phyloP scores from a whole-genome alignment of 305 asterid species.

The Fraxinus xanthoxyloides region DNA sequence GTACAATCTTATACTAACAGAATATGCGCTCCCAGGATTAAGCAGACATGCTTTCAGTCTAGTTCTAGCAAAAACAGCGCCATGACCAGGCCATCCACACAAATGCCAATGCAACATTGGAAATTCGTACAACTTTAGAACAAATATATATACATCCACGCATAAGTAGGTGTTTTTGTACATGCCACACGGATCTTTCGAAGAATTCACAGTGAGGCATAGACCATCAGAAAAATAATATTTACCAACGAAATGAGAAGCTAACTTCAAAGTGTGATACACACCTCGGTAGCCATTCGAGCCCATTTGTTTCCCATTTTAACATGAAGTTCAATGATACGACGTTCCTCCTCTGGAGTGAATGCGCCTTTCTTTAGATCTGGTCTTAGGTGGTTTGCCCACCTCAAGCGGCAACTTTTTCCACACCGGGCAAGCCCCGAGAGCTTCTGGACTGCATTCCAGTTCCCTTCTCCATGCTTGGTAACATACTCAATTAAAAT shows the following conservation, averaged over 20 bases:
- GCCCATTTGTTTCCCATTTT: constrained; percentile 93
- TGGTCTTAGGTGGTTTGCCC: constrained; percentile 91
- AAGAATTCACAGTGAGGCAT: not conserved
- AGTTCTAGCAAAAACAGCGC: not conserved
- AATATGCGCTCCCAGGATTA: not conserved
- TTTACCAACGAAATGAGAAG: not conserved
- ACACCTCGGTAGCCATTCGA: constrained; percentile 82
- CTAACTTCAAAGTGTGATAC: constrained; percentile 16
- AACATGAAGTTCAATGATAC: constrained; percentile 66
- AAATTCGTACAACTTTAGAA: not conserved
- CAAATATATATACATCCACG: not conserved
- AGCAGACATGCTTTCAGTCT: not conserved
- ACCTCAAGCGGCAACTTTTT: constrained; percentile 81
- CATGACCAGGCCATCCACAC: not conserved
- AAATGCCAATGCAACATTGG: constrained; percentile 5
- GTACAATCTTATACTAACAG: not conserved
- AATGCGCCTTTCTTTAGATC: constrained; percentile 73
- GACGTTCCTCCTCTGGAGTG: constrained; percentile 73
- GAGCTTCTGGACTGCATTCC: constrained; percentile 79
- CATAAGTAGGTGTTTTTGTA: not conserved
- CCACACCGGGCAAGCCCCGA: constrained; percentile 87
- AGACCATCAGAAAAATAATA: not conserved
- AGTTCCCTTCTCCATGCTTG: constrained; percentile 72
- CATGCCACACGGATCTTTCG: not conserved
- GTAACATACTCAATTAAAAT: constrained; percentile 65